Conservation (phyloP, 2,329 filamentous ascomycete genomes). For the Penicillium sp. region DNA sequence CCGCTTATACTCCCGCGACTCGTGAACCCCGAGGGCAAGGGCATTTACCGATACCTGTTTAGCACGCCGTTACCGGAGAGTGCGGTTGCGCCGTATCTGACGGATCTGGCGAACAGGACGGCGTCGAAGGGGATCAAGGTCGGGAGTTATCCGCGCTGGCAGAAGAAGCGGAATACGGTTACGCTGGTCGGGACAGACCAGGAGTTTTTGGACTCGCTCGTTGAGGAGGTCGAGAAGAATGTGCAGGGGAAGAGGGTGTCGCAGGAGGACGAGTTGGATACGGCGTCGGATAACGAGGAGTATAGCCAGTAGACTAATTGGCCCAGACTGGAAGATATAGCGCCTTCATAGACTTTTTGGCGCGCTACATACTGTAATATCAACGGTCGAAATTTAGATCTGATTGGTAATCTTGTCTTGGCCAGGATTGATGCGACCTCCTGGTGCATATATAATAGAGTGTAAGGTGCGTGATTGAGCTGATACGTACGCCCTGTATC, state of each 20-base stretch:
- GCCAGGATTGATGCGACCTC: too few relatives aligned
- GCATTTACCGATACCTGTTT: slow-evolving; percentile 77
- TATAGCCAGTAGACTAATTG: not conserved
- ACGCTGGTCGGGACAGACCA: slow-evolving; percentile 81
- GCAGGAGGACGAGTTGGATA: slow-evolving; percentile 74
- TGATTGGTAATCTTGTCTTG: not conserved
- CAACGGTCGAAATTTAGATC: not conserved
- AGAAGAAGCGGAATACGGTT: slow-evolving; percentile 84
- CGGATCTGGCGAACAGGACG: slow-evolving; percentile 74
- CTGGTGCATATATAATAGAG: too few relatives aligned
- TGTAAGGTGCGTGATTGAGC: too few relatives aligned
- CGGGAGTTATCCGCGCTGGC: slow-evolving; percentile 93
- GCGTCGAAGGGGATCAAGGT: slow-evolving; percentile 83
- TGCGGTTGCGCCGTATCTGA: slow-evolving; percentile 79
- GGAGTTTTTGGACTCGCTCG: slow-evolving; percentile 76
- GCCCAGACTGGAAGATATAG: not conserved
- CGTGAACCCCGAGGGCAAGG: slow-evolving; percentile 79
- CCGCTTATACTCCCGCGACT: slow-evolving; percentile 72
- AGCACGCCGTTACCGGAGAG: slow-evolving; percentile 90
- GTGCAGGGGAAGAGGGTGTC: slow-evolving; percentile 73
- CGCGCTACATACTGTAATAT: not conserved
- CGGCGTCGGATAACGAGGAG: slow-evolving; percentile 35
- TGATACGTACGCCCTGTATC: not conserved
- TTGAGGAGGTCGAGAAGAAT: slow-evolving; percentile 76
- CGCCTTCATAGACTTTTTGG: not conserved